Percentiles rank a stretch among this genome's conserved stretches.
These are phyloP conservation scores for Globisporangium middletonii DNA, from an alignment of 352 stramenopile genomes.

Conservation along the genomic window DNA sequence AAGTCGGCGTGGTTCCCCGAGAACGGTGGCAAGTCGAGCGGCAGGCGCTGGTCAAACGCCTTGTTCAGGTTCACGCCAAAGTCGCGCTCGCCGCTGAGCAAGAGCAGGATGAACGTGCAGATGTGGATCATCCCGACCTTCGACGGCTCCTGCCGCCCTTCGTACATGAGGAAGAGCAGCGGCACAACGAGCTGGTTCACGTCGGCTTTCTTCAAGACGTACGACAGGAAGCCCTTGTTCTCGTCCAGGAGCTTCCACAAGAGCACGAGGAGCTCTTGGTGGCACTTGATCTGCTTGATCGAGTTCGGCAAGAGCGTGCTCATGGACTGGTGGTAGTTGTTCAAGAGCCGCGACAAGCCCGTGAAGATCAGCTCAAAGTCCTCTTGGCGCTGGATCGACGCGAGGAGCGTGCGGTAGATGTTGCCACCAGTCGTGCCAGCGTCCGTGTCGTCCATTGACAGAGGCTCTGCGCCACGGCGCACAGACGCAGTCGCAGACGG, in stretches of 20 bases:
- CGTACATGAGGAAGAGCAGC: constrained; percentile 90
- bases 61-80: constrained; percentile 98
- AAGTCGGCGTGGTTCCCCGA: constrained; percentile 96
- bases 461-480: constrained; percentile 15
- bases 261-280: constrained; percentile 97
- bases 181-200: constrained; percentile 88
- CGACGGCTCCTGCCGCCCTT: constrained; percentile 90
- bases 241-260: constrained; percentile 98
- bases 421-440: constrained; percentile 30
- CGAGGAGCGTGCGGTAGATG: constrained; percentile 61
- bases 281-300: constrained; percentile 92
- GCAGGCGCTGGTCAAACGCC: constrained; percentile 92
- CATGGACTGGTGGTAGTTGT: constrained; percentile 94
- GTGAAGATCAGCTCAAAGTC: constrained; percentile 93
- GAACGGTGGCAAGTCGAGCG: constrained; percentile 92
- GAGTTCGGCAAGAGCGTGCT: constrained; percentile 93
- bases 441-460: constrained; percentile 25
- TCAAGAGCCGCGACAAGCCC: constrained; percentile 94
- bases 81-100: constrained; percentile 94
- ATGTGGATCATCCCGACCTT: constrained; percentile 97
- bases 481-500: constrained; percentile 22
- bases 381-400: constrained; percentile 63
- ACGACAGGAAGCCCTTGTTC: constrained; percentile 94
- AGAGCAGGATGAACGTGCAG: constrained; percentile 97
- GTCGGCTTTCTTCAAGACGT: constrained; percentile 92